phyloP scores from a whole-genome alignment of 306 rosid genomes.

The Vicia villosa region DNA sequence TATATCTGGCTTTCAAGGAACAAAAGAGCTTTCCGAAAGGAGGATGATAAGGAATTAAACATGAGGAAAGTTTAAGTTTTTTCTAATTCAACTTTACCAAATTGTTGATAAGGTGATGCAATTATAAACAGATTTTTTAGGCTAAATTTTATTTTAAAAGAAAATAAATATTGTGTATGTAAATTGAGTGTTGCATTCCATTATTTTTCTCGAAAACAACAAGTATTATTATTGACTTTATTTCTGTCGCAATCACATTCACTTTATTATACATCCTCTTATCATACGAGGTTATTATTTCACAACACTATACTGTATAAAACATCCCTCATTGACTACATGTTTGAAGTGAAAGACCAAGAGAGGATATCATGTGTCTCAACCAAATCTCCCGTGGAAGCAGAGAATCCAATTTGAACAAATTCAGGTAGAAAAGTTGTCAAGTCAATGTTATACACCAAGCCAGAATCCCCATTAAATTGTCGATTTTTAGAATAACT shows the following conservation, averaged over 20 bases:
- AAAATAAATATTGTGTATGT: no score
- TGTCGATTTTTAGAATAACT: background rate
- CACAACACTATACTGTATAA: background rate
- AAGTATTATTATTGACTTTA: background rate
- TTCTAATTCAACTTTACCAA: no score
- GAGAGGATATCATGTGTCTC: constrained; percentile 23
- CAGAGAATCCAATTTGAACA: constrained; percentile 37
- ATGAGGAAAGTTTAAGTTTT: no score
- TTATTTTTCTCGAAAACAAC: background rate
- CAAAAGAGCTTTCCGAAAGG: no score
- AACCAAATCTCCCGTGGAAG: background rate
- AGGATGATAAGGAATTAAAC: no score
- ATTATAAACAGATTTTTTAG: no score
- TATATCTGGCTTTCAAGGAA: no score
- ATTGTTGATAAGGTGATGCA: no score
- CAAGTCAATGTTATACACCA: constrained; percentile 13
- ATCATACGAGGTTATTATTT: background rate
- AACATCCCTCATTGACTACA: background rate
- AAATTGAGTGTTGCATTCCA: no score
- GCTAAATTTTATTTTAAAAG: no score
- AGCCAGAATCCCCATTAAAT: background rate
- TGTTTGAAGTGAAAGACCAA: constrained; percentile 32
- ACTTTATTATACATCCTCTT: background rate
- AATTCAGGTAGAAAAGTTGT: constrained; percentile 23
- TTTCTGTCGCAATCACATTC: background rate